Evolutionary conservation across 2,329 filamentous ascomycete species (phyloP).

Genomic region (Claviceps digitariae): DNA sequence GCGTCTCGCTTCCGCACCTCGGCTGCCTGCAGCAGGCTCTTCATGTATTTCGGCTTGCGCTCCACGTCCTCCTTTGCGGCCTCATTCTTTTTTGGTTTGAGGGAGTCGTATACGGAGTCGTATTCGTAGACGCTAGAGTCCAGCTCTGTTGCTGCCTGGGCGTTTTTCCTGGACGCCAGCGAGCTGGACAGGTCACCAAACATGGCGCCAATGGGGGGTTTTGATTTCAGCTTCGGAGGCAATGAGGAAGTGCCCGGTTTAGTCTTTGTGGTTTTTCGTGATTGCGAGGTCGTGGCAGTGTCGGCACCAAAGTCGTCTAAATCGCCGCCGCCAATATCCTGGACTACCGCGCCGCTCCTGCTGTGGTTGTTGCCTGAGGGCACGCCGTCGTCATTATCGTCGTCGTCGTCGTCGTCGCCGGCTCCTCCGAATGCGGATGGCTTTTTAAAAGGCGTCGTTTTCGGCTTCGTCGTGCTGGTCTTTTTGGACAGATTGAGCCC

Average conservation of each 20-base stretch:
- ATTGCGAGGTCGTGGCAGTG: conserved; percentile 10
- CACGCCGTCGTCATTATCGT: conserved; percentile 22
- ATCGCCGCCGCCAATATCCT: conserved; percentile 53
- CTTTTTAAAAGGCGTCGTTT: conserved; percentile 27
- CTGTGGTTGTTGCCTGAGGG: conserved; percentile 35
- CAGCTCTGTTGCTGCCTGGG: conserved; percentile 48
- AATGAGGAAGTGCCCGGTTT: conserved; percentile 21
- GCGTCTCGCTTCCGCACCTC: conserved; percentile 66
- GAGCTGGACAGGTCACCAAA: conserved; percentile 55
- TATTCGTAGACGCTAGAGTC: conserved; percentile 77
- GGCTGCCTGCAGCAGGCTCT: conserved; percentile 56
- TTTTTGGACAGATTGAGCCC: conserved; percentile 52
- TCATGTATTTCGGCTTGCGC: conserved; percentile 67
- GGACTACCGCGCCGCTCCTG: conserved; percentile 25
- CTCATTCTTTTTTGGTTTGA: conserved; percentile 53
- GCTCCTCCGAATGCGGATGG: conserved; percentile 47
- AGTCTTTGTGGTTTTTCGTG: conserved; percentile 20
- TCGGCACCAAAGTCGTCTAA: conserved; percentile 35
- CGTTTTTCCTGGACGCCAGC: conserved; percentile 48
- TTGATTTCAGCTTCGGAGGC: conserved; percentile 31
- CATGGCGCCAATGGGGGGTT: conserved; percentile 27
- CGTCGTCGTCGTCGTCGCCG: conserved; percentile 21
- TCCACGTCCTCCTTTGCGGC: conserved; percentile 39
- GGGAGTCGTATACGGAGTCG: conserved; percentile 66
- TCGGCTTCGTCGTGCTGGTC: conserved; percentile 32